Evolutionary conservation across 2,329 filamentous ascomycete genomes (phyloP), one percentile per base, ranked within the genome.

Genomic region (Pestalotiopsis sp.): DNA sequence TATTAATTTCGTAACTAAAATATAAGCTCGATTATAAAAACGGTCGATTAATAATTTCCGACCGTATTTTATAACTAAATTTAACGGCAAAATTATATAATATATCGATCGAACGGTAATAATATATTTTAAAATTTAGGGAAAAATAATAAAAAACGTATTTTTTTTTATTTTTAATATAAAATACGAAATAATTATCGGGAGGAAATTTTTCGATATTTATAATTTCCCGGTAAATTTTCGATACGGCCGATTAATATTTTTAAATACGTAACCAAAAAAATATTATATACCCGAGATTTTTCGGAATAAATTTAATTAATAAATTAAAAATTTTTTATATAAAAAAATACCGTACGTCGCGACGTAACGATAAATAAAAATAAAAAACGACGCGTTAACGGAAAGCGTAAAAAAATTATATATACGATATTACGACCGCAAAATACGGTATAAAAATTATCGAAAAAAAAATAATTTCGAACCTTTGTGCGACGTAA

Each of bases 121-220:
- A 11, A 5, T 59, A 17, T 56, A 62, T 63, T n/a, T n/a, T n/a
- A n/a, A n/a, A n/a, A n/a, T 66, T 4, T 17, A n/a, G 13, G 13
- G 2, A 25, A 2, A 5, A 4, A 25, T 59, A 12, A 12, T 59
- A 7, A 25, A 25, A 12, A 59, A 59, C n/a, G n/a, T 14, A 13
- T 58, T 1, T 3, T 56, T 40, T 40, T 17, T 68, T 40, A 27
- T 65, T 41, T 14, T 68, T 4, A 65, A 68, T 58, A 68, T 45
- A 68, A 62, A 62, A 38, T 31, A 62, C 27, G 13, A 62, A 1
- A 62, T 59, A 25, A n/a, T 65, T 64, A 52, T 64, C 45, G n/a
- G 59, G 2, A 11, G 36, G 20, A 63, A 41, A 2, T n/a, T 52
- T 52, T 36, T 62, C 20, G 25, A 45, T 3, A 7, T 4, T 45